Evolutionary conservation across 768 basidiomycete species (phyloP).

Genomic region (Leccinum pellstonianum): DNA sequence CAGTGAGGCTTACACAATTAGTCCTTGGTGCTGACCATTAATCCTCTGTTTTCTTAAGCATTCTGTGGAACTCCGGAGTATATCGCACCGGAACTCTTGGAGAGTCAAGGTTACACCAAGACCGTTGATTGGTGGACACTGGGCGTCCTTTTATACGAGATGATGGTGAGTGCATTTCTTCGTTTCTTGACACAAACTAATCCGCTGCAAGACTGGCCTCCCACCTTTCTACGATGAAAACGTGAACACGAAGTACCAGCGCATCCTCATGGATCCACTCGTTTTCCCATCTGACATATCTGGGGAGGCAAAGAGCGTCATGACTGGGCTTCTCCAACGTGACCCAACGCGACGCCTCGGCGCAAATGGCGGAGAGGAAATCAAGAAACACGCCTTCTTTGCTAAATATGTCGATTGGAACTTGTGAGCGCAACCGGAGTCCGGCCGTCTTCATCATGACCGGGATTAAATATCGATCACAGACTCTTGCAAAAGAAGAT

Average conservation of each 20-base stretch:
- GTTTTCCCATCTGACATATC: conserved; percentile 89
- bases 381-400: conserved; percentile 95
- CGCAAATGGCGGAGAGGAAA: conserved; percentile 92
- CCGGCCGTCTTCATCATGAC: neutral
- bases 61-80: conserved; percentile 99
- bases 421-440: conserved; percentile 41
- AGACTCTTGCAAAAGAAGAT: conserved; percentile 91
- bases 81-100: conserved; percentile 95
- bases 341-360: conserved; percentile 87
- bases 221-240: conserved; percentile 99
- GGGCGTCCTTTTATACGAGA: conserved; percentile 94
- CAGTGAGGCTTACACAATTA: conserved; percentile 49
- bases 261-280: conserved; percentile 91
- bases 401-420: conserved; percentile 92
- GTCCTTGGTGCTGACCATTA: neutral
- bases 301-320: conserved; percentile 83
- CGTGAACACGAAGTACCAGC: conserved; percentile 96
- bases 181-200: conserved; percentile 7
- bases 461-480: conserved; percentile 5
- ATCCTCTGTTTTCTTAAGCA: conserved; percentile 42
- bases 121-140: conserved; percentile 99
- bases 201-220: conserved; percentile 68
- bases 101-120: conserved; percentile 95
- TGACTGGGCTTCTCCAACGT: conserved; percentile 83
- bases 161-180: conserved; percentile 61